A percentile compares a stretch with the other conserved stretches of the same genome.
Evolutionary conservation across 2,329 filamentous ascomycete genomes (phyloP).

Genomic region (Myriosclerotinia duriaeana): DNA sequence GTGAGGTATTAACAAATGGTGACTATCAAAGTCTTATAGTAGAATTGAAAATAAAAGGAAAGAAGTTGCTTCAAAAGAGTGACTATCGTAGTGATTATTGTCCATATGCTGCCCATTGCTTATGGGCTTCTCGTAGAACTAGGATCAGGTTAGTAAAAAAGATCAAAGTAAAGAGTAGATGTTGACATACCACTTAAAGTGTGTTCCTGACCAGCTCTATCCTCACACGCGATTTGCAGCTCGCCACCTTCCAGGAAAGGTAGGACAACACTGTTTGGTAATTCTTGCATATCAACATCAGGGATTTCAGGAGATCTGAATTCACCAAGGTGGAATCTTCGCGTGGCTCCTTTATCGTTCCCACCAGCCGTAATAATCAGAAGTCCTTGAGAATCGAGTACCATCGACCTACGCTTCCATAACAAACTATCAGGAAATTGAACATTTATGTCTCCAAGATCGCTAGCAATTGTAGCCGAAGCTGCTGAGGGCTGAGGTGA

Average conservation of each 20-base stretch:
- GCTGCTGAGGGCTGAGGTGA: conserved; percentile 42
- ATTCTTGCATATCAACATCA: conserved; percentile 87
- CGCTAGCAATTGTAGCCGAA: conserved; percentile 27
- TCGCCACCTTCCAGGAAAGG: conserved; percentile 62
- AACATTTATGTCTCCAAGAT: conserved; percentile 80
- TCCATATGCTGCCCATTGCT: conserved; percentile 33
- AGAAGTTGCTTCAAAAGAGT: conserved; percentile 12
- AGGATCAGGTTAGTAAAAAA: conserved; percentile 24
- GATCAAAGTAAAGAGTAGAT: not conserved
- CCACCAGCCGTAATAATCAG: conserved; percentile 65
- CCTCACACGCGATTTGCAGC: conserved; percentile 65
- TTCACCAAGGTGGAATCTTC: conserved; percentile 82
- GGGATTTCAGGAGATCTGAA: conserved; percentile 78
- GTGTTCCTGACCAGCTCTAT: conserved; percentile 56
- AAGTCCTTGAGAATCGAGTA: conserved; percentile 79
- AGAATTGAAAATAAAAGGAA: not conserved
- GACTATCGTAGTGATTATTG: conserved; percentile 28
- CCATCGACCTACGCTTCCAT: conserved; percentile 91
- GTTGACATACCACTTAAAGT: conserved; percentile 47
- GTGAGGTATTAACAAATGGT: conserved; percentile 15
- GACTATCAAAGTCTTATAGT: conserved; percentile 18
- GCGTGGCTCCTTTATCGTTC: conserved; percentile 53
- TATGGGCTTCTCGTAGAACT: conserved; percentile 38
- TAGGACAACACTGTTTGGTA: conserved; percentile 77
- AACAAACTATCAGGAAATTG: conserved; percentile 95